A percentile compares a stretch with the other conserved stretches of the same genome.
These are phyloP conservation scores for Solanum hybrid DNA, from an alignment of 305 asterid genomes.

Conservation along the genomic window DNA sequence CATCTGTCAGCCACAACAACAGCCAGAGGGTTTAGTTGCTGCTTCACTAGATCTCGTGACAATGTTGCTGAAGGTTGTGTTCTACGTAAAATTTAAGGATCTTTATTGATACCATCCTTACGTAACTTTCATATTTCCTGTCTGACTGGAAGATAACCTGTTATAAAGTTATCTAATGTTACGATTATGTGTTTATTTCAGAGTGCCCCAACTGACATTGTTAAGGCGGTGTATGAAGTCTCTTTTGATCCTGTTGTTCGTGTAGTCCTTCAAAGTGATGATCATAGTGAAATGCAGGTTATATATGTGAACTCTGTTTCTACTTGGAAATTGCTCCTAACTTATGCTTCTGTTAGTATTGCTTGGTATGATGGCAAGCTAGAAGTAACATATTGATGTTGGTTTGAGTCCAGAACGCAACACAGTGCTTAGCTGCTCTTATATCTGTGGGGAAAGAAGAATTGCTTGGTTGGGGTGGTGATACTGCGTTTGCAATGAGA, in stretches of 20 bases:
- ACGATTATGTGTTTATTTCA: constrained; percentile 14
- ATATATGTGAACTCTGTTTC: constrained; percentile 13
- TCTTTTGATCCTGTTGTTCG: constrained; percentile 64
- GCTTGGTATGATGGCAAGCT: neutral
- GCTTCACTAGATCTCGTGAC: constrained; percentile 86
- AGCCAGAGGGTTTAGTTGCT: constrained; percentile 88
- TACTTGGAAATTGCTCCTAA: neutral
- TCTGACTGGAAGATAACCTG: neutral
- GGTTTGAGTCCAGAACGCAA: constrained; percentile 59
- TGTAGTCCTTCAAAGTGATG: constrained; percentile 74
- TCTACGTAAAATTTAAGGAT: neutral
- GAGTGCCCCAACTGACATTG: constrained; percentile 78
- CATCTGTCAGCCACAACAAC: constrained; percentile 78
- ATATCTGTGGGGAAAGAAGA: constrained; percentile 87
- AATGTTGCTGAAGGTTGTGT: constrained; percentile 73
- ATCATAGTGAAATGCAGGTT: constrained; percentile 94
- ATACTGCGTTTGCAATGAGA: constrained; percentile 80
- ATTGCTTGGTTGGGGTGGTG: constrained; percentile 72
- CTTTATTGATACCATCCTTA: neutral
- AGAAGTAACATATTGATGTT: constrained; percentile 15
- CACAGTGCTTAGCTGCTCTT: constrained; percentile 85
- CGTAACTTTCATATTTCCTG: neutral
- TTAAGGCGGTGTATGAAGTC: constrained; percentile 63
- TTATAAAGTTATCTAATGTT: neutral
- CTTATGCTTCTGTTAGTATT: neutral